Conservation (phyloP, 2,329 filamentous ascomycete genomes). For the Aspergillus transmontanensis region DNA sequence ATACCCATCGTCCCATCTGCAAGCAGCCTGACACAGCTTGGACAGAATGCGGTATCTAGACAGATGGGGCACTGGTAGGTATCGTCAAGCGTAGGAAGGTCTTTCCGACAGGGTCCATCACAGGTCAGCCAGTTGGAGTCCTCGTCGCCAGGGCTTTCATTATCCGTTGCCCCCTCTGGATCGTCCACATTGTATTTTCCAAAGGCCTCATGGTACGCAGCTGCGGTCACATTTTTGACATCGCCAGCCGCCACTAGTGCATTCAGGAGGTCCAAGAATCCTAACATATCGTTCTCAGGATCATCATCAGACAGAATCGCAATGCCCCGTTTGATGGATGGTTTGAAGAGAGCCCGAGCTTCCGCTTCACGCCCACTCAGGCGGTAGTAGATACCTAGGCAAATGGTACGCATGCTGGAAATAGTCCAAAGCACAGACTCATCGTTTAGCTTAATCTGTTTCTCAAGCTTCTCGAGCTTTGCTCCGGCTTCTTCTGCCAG, state of each 20-base stretch:
- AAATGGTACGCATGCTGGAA: background rate
- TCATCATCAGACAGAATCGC: constrained; percentile 14
- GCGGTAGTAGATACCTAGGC: constrained; percentile 12
- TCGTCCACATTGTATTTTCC: background rate
- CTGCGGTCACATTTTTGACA: constrained; percentile 4
- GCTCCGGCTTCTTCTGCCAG: background rate
- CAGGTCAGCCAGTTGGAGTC: background rate
- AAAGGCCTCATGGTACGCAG: constrained; percentile 4
- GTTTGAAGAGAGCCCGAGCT: constrained; percentile 7
- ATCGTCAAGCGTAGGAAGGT: background rate
- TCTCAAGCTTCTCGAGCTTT: constrained; percentile 8
- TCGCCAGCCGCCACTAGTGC: constrained; percentile 8
- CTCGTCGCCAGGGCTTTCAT: background rate
- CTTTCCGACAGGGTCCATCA: constrained; percentile 8
- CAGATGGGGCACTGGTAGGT: constrained; percentile 12
- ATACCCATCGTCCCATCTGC: background rate
- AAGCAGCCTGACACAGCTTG: constrained; percentile 1
- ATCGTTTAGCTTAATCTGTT: background rate
- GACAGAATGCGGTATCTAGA: constrained; percentile 13
- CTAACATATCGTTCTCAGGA: constrained; percentile 9
- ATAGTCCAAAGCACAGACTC: background rate
- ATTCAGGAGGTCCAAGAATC: constrained; percentile 1
- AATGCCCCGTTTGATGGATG: constrained; percentile 6
- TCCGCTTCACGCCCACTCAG: constrained; percentile 5
- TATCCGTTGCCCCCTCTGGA: background rate